Evolutionary conservation across 2,329 filamentous ascomycete species (phyloP).

Genomic region (Lomentospora prolificans): DNA sequence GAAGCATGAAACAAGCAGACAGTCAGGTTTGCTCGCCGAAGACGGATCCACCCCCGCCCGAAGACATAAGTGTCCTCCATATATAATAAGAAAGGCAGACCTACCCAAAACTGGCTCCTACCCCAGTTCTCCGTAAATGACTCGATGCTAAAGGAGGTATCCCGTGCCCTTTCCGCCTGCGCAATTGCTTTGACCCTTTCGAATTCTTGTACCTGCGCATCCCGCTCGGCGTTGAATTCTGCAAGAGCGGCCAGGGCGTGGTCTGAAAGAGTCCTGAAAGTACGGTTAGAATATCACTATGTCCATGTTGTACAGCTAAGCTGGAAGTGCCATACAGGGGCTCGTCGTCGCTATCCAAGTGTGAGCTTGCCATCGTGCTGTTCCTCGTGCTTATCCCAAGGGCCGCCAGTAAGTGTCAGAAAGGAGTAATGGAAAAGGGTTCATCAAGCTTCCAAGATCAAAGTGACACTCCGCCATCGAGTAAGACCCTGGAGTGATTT

Average conservation of each 20-base stretch:
- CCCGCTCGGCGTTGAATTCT: conserved; percentile 65
- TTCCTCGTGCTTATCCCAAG: background rate
- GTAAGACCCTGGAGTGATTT: no score
- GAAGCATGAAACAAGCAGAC: no score
- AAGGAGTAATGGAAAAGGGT: conserved; percentile 3
- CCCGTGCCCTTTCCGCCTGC: conserved; percentile 31
- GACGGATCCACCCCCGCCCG: no score
- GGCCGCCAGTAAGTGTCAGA: background rate
- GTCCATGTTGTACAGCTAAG: background rate
- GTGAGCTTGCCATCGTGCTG: conserved; percentile 8
- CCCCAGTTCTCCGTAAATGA: conserved; percentile 76
- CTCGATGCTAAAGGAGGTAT: conserved; percentile 47
- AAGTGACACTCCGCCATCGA: background rate
- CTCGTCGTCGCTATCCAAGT: conserved; percentile 33
- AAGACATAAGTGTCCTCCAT: no score
- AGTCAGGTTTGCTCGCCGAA: no score
- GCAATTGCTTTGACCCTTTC: conserved; percentile 55
- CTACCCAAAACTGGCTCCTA: conserved; percentile 72
- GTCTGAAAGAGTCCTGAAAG: conserved; percentile 49
- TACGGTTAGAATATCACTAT: background rate
- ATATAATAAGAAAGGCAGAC: background rate
- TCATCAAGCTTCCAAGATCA: background rate
- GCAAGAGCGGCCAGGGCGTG: conserved; percentile 59
- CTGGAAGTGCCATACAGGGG: conserved; percentile 30
- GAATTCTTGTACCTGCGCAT: conserved; percentile 55